A percentile compares a stretch with the other conserved stretches of the same genome.
These are phyloP conservation scores for Plicaturopsis crispa DNA, from an alignment of 768 basidiomycete genomes.

Conservation along the genomic window DNA sequence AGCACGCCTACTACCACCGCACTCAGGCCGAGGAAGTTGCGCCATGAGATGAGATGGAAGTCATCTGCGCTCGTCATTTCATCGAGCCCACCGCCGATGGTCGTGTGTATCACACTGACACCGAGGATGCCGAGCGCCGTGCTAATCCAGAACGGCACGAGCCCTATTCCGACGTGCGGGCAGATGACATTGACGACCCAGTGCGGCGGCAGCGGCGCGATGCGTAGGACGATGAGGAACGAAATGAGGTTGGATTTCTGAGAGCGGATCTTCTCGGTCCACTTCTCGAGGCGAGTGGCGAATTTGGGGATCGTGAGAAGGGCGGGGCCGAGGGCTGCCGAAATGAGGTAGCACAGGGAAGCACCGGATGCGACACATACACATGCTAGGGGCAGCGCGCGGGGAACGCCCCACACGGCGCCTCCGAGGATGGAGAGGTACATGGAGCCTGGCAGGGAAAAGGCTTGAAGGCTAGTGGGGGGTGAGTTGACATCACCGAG, in stretches of 20 bases:
- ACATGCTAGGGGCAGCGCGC: slow-evolving; percentile 86
- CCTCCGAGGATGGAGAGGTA: slow-evolving; percentile 95
- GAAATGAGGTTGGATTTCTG: slow-evolving; percentile 84
- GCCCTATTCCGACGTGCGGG: slow-evolving; percentile 84
- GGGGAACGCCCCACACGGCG: slow-evolving; percentile 87
- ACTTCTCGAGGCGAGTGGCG: slow-evolving; percentile 74
- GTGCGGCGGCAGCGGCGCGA: slow-evolving; percentile 91
- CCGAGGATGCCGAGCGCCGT: slow-evolving; percentile 90
- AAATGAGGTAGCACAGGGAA: slow-evolving; percentile 87
- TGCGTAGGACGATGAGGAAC: slow-evolving; percentile 91
- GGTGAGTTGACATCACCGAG: slow-evolving; percentile 8
- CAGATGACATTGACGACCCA: slow-evolving; percentile 94
- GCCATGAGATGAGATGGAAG: slow-evolving; percentile 89
- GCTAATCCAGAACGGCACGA: slow-evolving; percentile 83
- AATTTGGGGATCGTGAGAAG: slow-evolving; percentile 82
- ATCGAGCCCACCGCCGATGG: slow-evolving; percentile 88
- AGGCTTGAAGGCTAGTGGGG: slow-evolving; percentile 75
- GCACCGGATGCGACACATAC: slow-evolving; percentile 89
- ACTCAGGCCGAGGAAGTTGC: slow-evolving; percentile 78
- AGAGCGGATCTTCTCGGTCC: slow-evolving; percentile 69
- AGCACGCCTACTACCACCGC: slow-evolving; percentile 88
- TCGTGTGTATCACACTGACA: slow-evolving; percentile 89
- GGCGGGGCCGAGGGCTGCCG: slow-evolving; percentile 87
- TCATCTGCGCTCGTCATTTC: slow-evolving; percentile 93
- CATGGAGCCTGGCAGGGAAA: slow-evolving; percentile 96